Base-by-base conservation (phyloP, 768 basidiomycete species). In the Naganishia vaughanmartiniae region DNA sequence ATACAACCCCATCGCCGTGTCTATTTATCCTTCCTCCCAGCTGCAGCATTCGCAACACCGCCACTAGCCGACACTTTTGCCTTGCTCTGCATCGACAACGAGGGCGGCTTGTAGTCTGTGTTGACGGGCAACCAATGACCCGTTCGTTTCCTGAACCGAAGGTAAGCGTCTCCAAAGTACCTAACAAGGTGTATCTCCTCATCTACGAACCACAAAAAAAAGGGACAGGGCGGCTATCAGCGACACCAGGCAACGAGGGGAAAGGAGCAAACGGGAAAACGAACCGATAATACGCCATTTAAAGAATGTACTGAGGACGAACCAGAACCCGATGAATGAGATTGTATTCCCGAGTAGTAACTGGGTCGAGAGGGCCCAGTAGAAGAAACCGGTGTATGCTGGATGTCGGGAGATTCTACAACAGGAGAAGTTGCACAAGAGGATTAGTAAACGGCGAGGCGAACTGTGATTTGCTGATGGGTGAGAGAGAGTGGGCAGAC, bases 321-420 rank as follows among this genome's bases (percentile, higher is more conserved):
- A 72, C 1, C 84, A 76, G 77, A 90, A 98, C 1, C 87, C 79
- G 1, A 88, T 54, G 73, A 91, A 88, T 17, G 88, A 87, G 19
- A 93, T 34, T 0, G 90, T 87, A 78, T 98, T 99, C 77, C 93
- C 93, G 26, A 98, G 84, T 0, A 92, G 86, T 45, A 98, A 82
- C 79, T 99, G 96, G 0, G 93, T 96, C 1, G 94, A 93, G 31
- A 99, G 77, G 0, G 93, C 93, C 96, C 96, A 98, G 80, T 95
- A 98, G 81, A 91, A 95, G 84, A 97, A 99, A 1, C 94, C 96
- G 1, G 91, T 87, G 75, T 99, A 99, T 0, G 95, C 96, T 14
- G 96, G 96, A 81, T 99, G 96, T 17, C 96, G 87, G 72, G 88
- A 89, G 87, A 87, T 90, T 9, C 91, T 92, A n/a, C 26, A 42